phyloP scores from a whole-genome alignment of 441 rosid genomes.

The Eruca vesicaria region DNA sequence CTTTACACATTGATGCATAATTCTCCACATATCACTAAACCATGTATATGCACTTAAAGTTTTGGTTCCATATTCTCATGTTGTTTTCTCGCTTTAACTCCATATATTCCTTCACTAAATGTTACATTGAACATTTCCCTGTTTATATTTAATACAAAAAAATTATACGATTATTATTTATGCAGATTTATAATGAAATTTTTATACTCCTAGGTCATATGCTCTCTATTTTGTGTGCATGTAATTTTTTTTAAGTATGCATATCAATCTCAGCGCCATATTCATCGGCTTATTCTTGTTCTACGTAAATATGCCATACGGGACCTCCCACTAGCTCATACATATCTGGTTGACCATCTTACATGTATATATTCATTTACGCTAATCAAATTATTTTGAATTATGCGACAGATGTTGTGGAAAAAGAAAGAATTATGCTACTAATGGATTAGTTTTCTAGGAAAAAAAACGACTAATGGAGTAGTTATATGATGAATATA shows the following conservation, averaged over 20 bases:
- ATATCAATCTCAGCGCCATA: constrained; percentile 32
- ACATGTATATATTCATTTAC: not conserved
- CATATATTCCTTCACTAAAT: not conserved
- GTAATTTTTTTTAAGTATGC: constrained; percentile 6
- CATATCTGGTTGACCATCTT: constrained; percentile 10
- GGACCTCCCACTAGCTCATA: constrained; percentile 38
- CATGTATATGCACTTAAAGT: constrained; percentile 16
- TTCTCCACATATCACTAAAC: constrained; percentile 34
- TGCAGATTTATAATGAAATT: constrained; percentile 1
- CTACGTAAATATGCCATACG: constrained; percentile 29
- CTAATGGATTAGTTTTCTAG: no score
- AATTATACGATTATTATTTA: not conserved
- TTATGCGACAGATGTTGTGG: not conserved
- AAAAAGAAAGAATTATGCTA: not conserved
- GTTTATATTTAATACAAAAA: not conserved
- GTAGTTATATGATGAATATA: not conserved
- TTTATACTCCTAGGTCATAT: constrained; percentile 18
- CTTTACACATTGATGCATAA: constrained; percentile 46
- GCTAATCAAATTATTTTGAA: not conserved
- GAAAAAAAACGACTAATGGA: no score
- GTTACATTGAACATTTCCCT: not conserved
- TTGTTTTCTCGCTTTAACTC: not conserved
- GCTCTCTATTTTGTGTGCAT: constrained; percentile 22
- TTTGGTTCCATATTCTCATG: not conserved
- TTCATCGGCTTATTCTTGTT: constrained; percentile 33